Base-by-base conservation (phyloP, 768 basidiomycete genomes). In the Amylocystis lapponica region DNA sequence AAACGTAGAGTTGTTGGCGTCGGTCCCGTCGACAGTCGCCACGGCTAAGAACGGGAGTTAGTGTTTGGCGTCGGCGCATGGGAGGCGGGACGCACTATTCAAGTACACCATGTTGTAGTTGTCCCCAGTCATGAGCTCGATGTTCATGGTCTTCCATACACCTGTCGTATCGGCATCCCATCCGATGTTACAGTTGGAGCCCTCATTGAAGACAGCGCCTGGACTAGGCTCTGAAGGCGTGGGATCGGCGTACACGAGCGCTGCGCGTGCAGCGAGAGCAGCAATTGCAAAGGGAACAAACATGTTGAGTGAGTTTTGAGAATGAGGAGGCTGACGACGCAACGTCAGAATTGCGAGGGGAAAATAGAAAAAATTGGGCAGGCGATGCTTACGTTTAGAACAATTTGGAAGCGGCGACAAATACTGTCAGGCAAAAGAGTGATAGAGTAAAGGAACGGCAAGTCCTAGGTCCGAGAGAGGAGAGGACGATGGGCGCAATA, bases 121-220 rank as follows among this genome's bases (percentile, higher is more conserved):
- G 56, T 72, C 58, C 4, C 88, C 89, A 1, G 83, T 81, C 86
- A 87, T 90, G 60, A 91, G 75, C 59, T 87, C 68, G 44, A 92
- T 85, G 48, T 70, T 64, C 79, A 84, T 87, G 47, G 66, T 59
- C 57, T 74, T 79, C 89, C 89, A 92, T 13, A 48, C 50, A 17
- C 79, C 78, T 12, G 74, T 71, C 5, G 63, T 44, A 55, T 88
- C 86, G 6, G 66, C 70, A 1, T 55, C 55, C 88, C 89, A 92
- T 10, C 58, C 53, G 32, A 83, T 68, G 22, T 58, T 51, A 55
- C 87, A 91, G 3, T 64, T 55, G 9, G 60, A 37, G 16, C 86
- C 86, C 41, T 73, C 66, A 31, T 75, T 74, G 68, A 73, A 85
- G 20, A 71, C 54, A 32, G 71, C 65, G 31, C 76, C 76, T 6